Conservation (phyloP, 148 eudicot species). For the Selenicereus undatus region DNA sequence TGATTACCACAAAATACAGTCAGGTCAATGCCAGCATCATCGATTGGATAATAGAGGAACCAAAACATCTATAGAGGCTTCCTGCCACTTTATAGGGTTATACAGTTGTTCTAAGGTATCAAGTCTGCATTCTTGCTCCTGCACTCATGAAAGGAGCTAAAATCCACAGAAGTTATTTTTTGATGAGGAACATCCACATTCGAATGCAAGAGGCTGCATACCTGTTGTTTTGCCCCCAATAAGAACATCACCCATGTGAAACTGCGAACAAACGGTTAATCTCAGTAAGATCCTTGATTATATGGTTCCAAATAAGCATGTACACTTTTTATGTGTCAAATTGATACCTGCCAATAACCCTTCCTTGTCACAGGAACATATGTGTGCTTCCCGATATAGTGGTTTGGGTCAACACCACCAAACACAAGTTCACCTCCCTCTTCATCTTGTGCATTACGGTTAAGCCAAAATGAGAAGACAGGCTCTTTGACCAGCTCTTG, state of each 20-base stretch:
- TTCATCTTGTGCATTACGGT: slow-evolving; percentile 39
- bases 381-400: slow-evolving; percentile 45
- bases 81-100: background rate
- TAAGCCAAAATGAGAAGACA: slow-evolving; percentile 68
- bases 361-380: slow-evolving; percentile 52
- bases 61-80: background rate
- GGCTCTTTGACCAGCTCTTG: slow-evolving; percentile 68
- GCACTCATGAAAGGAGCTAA: background rate
- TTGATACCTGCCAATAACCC: slow-evolving; percentile 62
- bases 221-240: slow-evolving; percentile 73
- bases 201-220: slow-evolving; percentile 21
- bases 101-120: background rate
- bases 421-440: slow-evolving; percentile 61
- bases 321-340: background rate
- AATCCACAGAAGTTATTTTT: background rate
- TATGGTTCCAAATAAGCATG: background rate
- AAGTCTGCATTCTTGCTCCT: background rate
- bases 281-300: background rate
- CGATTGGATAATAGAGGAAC: background rate
- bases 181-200: no score
- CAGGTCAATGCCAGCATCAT: background rate
- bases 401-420: slow-evolving; percentile 54
- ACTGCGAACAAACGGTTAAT: slow-evolving; percentile 36
- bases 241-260: slow-evolving; percentile 91
- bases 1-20: slow-evolving; percentile 22